Evolutionary conservation across 495 filamentous ascomycete species (phyloP).

Genomic region (Rostrohypoxylon terebratum): DNA sequence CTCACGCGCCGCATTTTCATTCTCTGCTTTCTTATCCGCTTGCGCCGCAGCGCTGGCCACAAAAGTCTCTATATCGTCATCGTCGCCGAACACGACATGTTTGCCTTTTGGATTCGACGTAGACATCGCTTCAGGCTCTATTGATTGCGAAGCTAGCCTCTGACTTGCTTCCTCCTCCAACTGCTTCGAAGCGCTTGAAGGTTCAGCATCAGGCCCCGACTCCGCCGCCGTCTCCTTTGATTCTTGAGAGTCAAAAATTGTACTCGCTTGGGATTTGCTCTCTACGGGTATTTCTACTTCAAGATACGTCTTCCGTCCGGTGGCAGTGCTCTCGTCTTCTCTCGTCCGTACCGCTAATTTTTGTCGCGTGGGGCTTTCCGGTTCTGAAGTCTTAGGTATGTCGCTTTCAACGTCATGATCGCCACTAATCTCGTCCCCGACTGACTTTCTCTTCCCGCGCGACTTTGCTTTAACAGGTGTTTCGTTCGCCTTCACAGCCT

Average conservation of each 20-base stretch:
- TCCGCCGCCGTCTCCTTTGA: constrained; percentile 8
- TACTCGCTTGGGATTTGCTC: constrained; percentile 10
- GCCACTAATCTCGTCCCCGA: constrained; percentile 8
- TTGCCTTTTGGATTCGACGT: constrained; percentile 41
- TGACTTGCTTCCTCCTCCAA: constrained; percentile 48
- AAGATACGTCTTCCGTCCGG: constrained; percentile 28
- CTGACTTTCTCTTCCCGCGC: constrained; percentile 34
- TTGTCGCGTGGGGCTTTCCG: constrained; percentile 27
- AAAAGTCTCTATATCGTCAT: constrained; percentile 51
- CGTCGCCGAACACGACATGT: constrained; percentile 51
- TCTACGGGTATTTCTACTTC: constrained; percentile 47
- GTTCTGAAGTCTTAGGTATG: not conserved
- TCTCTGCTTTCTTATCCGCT: constrained; percentile 24
- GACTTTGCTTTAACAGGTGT: constrained; percentile 18
- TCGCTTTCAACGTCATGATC: not conserved
- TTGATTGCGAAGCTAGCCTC: constrained; percentile 34
- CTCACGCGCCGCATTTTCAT: constrained; percentile 1
- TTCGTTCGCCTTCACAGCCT: not conserved
- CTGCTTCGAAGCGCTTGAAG: constrained; percentile 45
- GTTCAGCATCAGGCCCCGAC: constrained; percentile 21
- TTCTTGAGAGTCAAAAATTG: constrained; percentile 38
- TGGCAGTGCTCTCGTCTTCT: constrained; percentile 37
- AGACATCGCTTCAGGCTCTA: constrained; percentile 29
- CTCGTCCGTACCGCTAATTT: constrained; percentile 41
- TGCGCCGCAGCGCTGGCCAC: constrained; percentile 37